These are phyloP conservation scores for Leccinum imitatum DNA, from an alignment of 768 basidiomycete species.

Conservation along the genomic window DNA sequence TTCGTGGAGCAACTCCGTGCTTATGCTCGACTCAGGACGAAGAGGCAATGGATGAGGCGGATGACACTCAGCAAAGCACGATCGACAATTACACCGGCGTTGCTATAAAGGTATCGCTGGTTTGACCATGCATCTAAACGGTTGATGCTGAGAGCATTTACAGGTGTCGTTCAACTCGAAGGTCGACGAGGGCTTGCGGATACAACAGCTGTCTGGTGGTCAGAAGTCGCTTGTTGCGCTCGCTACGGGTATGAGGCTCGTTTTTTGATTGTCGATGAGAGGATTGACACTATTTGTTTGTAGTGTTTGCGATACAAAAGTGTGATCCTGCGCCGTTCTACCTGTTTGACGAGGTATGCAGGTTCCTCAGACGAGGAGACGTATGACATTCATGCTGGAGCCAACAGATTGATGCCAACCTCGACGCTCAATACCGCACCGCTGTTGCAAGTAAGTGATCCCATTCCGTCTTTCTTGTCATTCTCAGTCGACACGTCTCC, in stretches of 20 bases:
- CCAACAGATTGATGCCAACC: constrained; percentile 87
- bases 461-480: constrained; percentile 31
- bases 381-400: not conserved
- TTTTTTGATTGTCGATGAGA: not conserved
- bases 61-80: constrained; percentile 67
- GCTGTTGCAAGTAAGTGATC: constrained; percentile 81
- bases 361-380: not conserved
- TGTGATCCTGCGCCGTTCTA: constrained; percentile 99
- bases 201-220: constrained; percentile 95
- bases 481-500: constrained; percentile 19
- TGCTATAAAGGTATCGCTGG: constrained; percentile 73
- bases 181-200: constrained; percentile 92
- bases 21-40: constrained; percentile 52
- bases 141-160: not conserved
- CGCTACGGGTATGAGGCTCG: constrained; percentile 64
- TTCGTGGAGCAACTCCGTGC: not conserved
- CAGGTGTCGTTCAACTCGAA: constrained; percentile 99
- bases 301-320: constrained; percentile 98
- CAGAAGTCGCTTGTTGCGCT: constrained; percentile 97
- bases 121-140: not conserved
- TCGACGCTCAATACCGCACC: constrained; percentile 96
- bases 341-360: constrained; percentile 87
- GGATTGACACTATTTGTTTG: constrained; percentile 3
- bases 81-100: constrained; percentile 97
- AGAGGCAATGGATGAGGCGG: constrained; percentile 63